Evolutionary conservation across 495 filamentous ascomycete species (phyloP).

Genomic region (Sphaerosporella brunnea): DNA sequence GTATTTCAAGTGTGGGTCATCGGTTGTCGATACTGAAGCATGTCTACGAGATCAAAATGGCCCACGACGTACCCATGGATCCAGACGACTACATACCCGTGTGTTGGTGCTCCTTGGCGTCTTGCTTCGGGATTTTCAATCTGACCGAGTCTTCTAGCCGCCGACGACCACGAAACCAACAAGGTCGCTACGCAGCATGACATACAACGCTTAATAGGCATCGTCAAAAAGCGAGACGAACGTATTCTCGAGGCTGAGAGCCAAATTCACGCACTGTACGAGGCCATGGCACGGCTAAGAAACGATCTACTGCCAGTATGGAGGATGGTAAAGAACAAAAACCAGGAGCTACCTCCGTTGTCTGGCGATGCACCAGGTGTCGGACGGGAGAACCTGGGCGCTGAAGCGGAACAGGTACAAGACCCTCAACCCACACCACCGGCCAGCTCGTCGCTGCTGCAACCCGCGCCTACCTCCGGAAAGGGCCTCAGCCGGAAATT

Average conservation of each 20-base stretch:
- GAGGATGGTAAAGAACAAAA: slow-evolving; percentile 73
- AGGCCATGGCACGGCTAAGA: slow-evolving; percentile 67
- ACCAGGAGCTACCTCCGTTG: slow-evolving; percentile 61
- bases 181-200: slow-evolving; percentile 80
- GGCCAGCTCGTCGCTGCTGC: slow-evolving; percentile 7
- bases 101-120: slow-evolving; percentile 39
- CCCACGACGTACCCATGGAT: slow-evolving; percentile 77
- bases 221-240: slow-evolving; percentile 72
- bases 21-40: slow-evolving; percentile 84
- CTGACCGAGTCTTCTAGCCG: slow-evolving; percentile 31
- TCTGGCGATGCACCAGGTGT: slow-evolving; percentile 11
- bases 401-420: slow-evolving; percentile 11
- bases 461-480: slow-evolving; percentile 20
- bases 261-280: slow-evolving; percentile 60
- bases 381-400: slow-evolving; percentile 9
- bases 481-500: slow-evolving; percentile 57
- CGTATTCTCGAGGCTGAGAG: slow-evolving; percentile 61
- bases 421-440: slow-evolving; percentile 13
- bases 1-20: slow-evolving; percentile 79
- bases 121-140: slow-evolving; percentile 5
- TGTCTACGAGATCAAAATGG: slow-evolving; percentile 87
- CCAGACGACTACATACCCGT: slow-evolving; percentile 85
- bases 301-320: slow-evolving; percentile 83
- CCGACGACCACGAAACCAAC: slow-evolving; percentile 75
- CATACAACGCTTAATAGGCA: slow-evolving; percentile 69